Base-by-base conservation (phyloP, 768 basidiomycete species). In the Hortiboletus flavorubellus region DNA sequence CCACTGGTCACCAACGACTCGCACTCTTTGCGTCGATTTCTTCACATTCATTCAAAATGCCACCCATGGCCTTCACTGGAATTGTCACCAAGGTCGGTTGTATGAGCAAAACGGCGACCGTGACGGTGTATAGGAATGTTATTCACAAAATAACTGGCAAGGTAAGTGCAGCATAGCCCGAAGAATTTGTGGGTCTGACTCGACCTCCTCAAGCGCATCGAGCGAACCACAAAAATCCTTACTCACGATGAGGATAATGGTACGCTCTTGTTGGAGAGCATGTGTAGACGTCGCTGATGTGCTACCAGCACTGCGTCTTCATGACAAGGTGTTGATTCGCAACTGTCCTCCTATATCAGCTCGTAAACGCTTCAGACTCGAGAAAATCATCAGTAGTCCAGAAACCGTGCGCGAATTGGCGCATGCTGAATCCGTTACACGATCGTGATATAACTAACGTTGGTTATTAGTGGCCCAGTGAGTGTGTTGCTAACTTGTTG, bases 51-150 rank as follows among this genome's bases (percentile, higher is more conserved):
- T 40, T 40, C 64, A 69, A 59, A 8, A 91, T 91, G 89, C 86
- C 89, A 35, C 89, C 91, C 29, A 85, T 91, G 83, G 73, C 84
- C 15, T 80, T 93, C 59, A 78, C 78, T 23, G 91, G 91, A 16
- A 63, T 84, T 38, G 91, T 93, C 18, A 87, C 89, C 33, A 92
- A 89, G 70, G 86, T 81, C 21, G 90, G 91, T 9, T 82, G 78
- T 60, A 93, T 93, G 90, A 77, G 84, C 51, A 92, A 91, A 68
- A 93, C 91, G 0, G 91, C 80, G 14, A 93, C 91, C 0, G 90
- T 93, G 46, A 85, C 87, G 1, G 89, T 93, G 8, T 84, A 86
- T 23, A 81, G 91, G 53, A 83, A 78, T 76, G 77, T 87, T 38
- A 71, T 82, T n/a, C 89, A 93, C 64, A 80, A 81, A 56, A 64